Evolutionary conservation across 164 flowering plant genomes (phyloP).

Genomic region (Annona cherimola): DNA sequence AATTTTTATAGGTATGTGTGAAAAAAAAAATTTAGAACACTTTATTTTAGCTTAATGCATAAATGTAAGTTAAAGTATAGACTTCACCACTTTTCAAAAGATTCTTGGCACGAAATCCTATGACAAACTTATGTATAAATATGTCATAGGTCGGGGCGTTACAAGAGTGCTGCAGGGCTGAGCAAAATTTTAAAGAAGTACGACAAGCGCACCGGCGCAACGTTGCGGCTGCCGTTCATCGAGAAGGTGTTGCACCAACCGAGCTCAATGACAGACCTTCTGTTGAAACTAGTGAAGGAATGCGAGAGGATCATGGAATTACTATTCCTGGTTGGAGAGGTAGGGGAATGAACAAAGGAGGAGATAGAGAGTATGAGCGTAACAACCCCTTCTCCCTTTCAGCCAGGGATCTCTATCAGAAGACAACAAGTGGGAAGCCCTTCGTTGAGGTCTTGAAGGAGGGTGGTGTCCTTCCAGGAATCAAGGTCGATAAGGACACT

Average conservation of each 20-base stretch:
- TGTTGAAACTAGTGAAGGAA: conserved; percentile 70
- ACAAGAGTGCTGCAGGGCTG: too few relatives aligned
- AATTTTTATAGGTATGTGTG: too few relatives aligned
- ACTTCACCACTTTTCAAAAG: too few relatives aligned
- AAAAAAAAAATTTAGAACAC: too few relatives aligned
- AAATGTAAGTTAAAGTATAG: too few relatives aligned
- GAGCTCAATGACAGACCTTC: conserved; percentile 58
- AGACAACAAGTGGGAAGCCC: conserved; percentile 41
- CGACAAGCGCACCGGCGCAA: conserved; percentile 71
- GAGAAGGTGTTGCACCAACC: conserved; percentile 72
- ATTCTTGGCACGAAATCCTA: too few relatives aligned
- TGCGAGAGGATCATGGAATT: conserved; percentile 61
- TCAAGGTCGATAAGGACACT: conserved; percentile 53
- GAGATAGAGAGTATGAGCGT: conserved; percentile 10
- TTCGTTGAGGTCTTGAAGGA: conserved; percentile 47
- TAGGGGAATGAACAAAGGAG: neutral
- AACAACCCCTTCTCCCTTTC: too few relatives aligned
- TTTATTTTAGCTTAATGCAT: too few relatives aligned
- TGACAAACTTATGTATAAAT: too few relatives aligned
- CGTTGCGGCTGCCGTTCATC: conserved; percentile 64
- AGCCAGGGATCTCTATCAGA: conserved; percentile 53
- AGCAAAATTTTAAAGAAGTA: conserved; percentile 88
- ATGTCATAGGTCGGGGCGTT: too few relatives aligned
- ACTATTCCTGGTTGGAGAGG: conserved; percentile 32
- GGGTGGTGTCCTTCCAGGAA: conserved; percentile 51